Conservation (phyloP, 257 asterid species). For the Solanum pennellii region DNA sequence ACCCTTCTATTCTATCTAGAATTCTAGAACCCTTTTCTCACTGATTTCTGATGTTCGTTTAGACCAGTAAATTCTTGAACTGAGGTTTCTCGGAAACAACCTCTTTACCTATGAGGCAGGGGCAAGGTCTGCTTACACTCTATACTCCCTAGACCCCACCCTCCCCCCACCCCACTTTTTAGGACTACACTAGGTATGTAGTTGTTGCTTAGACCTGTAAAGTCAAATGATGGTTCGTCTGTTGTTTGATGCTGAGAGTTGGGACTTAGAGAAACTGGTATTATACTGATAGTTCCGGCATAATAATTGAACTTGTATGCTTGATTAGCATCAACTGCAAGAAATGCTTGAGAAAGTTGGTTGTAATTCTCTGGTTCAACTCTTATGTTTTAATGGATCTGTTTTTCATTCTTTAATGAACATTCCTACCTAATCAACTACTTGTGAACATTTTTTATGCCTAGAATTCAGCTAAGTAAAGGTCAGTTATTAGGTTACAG, state of each 20-base stretch:
- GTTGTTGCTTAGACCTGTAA: background rate
- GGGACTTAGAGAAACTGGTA: background rate
- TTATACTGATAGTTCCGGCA: background rate
- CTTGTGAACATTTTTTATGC: background rate
- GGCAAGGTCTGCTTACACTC: background rate
- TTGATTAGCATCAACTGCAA: background rate
- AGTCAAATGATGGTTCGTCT: background rate
- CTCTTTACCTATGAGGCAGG: background rate
- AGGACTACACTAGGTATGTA: background rate
- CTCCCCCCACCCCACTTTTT: background rate
- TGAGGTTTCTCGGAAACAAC: background rate
- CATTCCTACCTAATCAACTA: background rate
- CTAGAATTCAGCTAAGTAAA: background rate
- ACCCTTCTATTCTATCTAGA: background rate
- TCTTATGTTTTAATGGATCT: background rate
- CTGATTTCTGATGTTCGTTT: background rate
- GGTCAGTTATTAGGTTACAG: background rate
- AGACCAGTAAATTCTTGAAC: background rate
- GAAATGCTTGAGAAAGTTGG: background rate
- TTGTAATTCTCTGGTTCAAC: background rate
- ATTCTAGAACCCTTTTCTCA: background rate
- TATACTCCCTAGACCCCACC: background rate
- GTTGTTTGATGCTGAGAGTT: background rate
- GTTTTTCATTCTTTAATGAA: background rate
- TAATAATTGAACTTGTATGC: background rate